Conservation (phyloP, 2,329 filamentous ascomycete genomes). For the Colletotrichum lindemuthianum region DNA sequence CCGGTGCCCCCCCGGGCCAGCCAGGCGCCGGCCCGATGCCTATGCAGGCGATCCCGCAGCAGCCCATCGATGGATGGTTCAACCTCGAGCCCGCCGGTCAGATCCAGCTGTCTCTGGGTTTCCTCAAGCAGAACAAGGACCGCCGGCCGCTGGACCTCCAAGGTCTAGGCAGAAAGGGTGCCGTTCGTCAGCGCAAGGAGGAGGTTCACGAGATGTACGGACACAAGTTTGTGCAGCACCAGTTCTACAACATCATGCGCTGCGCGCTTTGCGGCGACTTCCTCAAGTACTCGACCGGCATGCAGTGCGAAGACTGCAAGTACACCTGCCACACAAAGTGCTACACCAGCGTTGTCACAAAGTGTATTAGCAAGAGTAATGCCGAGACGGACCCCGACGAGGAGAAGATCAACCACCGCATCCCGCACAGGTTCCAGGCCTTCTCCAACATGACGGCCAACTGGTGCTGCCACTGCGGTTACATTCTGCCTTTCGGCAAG, state of each 20-base stretch:
- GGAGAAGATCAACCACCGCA: slow-evolving; percentile 99
- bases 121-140: slow-evolving; percentile 89
- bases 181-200: slow-evolving; percentile 96
- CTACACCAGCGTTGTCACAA: slow-evolving; percentile 95
- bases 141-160: slow-evolving; percentile 85
- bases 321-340: slow-evolving; percentile 99
- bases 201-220: slow-evolving; percentile 99
- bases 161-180: slow-evolving; percentile 93
- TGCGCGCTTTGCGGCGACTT: slow-evolving; percentile 98
- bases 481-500: slow-evolving; percentile 91
- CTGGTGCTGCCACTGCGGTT: slow-evolving; percentile 99
- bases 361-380: slow-evolving; percentile 99
- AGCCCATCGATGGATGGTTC: slow-evolving; percentile 92
- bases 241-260: slow-evolving; percentile 99
- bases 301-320: slow-evolving; percentile 99
- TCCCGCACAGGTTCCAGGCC: slow-evolving; percentile 95
- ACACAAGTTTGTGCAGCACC: slow-evolving; percentile 98
- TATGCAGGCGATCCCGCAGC: slow-evolving; percentile 61
- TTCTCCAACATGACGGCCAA: slow-evolving; percentile 98
- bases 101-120: slow-evolving; percentile 91
- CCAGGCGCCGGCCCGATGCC: slow-evolving; percentile 42
- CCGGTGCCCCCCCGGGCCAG: slow-evolving; percentile 48
- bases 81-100: slow-evolving; percentile 93
- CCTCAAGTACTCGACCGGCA: slow-evolving; percentile 96
- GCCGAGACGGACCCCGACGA: slow-evolving; percentile 98